Conservation (phyloP, 2,329 filamentous ascomycete species). For the Exophiala mesophila region DNA sequence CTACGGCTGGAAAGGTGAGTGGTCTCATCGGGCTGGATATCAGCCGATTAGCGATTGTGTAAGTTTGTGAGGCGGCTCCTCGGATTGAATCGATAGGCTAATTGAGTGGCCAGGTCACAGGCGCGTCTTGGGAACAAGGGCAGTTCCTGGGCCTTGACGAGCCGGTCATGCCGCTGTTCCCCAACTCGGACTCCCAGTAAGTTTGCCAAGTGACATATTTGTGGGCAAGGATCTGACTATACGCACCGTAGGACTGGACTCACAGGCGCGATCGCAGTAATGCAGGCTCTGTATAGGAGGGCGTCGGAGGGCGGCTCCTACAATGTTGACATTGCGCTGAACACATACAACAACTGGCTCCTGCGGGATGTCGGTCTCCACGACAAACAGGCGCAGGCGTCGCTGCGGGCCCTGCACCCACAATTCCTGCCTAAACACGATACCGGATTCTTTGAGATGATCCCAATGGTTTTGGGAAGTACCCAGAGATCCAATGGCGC, state of each 20-base stretch:
- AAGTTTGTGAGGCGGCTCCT: slow-evolving; percentile 9
- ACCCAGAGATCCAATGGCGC: slow-evolving; percentile 1
- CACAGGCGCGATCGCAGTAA: background rate
- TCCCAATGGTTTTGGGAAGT: slow-evolving; percentile 2
- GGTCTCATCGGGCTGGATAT: slow-evolving; percentile 43
- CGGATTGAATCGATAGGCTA: slow-evolving; percentile 1
- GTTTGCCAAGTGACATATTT: background rate
- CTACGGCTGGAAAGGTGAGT: slow-evolving; percentile 46
- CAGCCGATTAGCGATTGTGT: slow-evolving; percentile 47
- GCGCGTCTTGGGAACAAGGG: slow-evolving; percentile 34
- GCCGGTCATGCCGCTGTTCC: slow-evolving; percentile 44
- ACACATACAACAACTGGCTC: slow-evolving; percentile 4
- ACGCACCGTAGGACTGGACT: slow-evolving; percentile 1
- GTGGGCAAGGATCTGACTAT: slow-evolving; percentile 2
- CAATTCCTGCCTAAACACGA: slow-evolving; percentile 3
- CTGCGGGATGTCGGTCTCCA: slow-evolving; percentile 1
- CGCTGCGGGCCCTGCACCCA: slow-evolving; percentile 1
- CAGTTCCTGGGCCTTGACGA: slow-evolving; percentile 29
- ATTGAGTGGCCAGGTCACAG: slow-evolving; percentile 20
- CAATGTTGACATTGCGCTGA: slow-evolving; percentile 4
- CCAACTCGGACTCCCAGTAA: slow-evolving; percentile 41
- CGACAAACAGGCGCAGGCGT: slow-evolving; percentile 2
- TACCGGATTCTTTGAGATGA: slow-evolving; percentile 5
- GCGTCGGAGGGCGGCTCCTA: slow-evolving; percentile 3
- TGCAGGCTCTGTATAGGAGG: slow-evolving; percentile 2